A percentile compares a stretch with the other conserved stretches of the same genome.
Evolutionary conservation across 2,329 filamentous ascomycete genomes (phyloP).

Genomic region (Colletotrichum zoysiae): DNA sequence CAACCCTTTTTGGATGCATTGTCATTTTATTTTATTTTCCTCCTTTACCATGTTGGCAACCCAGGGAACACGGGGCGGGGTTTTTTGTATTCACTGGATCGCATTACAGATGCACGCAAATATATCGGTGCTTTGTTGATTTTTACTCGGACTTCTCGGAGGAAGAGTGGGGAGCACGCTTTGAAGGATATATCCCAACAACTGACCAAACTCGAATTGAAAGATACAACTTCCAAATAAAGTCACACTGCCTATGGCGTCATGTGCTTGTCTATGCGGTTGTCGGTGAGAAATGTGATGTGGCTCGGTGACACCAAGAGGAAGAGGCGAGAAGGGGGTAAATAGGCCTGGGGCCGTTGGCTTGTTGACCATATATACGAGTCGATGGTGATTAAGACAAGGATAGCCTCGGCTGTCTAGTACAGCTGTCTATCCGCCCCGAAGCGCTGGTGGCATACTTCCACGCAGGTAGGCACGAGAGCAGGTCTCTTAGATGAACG

Average conservation of each 20-base stretch:
- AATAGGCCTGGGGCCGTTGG: neutral
- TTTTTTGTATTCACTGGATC: neutral
- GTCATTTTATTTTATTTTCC: neutral
- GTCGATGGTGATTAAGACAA: neutral
- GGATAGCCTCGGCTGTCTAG: neutral
- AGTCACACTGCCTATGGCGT: too few relatives aligned
- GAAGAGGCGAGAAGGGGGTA: neutral
- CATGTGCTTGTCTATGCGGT: neutral
- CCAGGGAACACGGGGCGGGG: slow-evolving; percentile 18
- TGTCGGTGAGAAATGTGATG: neutral
- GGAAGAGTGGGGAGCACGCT: neutral
- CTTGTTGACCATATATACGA: neutral
- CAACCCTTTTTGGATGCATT: neutral
- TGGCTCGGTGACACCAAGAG: neutral
- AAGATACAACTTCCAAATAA: neutral
- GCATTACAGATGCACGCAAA: slow-evolving; percentile 4
- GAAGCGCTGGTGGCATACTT: neutral
- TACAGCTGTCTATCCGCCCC: neutral
- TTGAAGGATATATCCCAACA: slow-evolving; percentile 19
- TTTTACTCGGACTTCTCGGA: neutral
- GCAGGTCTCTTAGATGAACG: neutral
- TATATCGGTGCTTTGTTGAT: neutral
- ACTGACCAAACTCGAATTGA: slow-evolving; percentile 1
- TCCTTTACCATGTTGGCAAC: neutral
- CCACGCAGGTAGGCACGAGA: neutral